A percentile compares a stretch with the other conserved stretches of the same genome.
Conservation (phyloP, 176 grass and related monocot genomes). For the Ensete ventricosum region DNA sequence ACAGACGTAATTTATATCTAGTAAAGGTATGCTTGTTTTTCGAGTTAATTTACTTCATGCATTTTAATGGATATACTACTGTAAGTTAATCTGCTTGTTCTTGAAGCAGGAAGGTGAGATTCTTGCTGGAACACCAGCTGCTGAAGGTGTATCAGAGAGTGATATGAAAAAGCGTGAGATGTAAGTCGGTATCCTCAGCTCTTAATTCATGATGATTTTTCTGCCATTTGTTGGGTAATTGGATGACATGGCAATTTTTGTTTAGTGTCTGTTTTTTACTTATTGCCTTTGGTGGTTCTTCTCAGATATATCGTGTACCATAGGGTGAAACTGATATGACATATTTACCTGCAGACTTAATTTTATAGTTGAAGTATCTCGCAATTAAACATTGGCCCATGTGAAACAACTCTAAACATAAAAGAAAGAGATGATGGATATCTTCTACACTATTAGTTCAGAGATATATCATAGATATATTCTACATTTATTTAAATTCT, state of each 20-base stretch:
- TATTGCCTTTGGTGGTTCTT: too few species aligned
- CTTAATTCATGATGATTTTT: background rate
- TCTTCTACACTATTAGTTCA: too few species aligned
- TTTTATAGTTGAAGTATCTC: too few species aligned
- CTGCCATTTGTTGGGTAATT: background rate
- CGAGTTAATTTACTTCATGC: background rate
- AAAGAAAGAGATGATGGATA: too few species aligned
- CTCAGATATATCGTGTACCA: too few species aligned
- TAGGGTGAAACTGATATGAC: too few species aligned
- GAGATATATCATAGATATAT: background rate
- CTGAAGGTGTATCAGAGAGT: conserved; percentile 73
- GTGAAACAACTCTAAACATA: too few species aligned
- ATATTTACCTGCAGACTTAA: too few species aligned
- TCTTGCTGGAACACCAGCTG: conserved; percentile 63
- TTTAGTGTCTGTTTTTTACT: too few species aligned
- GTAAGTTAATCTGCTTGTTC: conserved; percentile 15
- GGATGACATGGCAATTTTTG: background rate
- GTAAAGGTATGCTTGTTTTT: conserved; percentile 40
- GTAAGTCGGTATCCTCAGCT: conserved; percentile 30
- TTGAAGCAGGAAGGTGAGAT: conserved; percentile 77
- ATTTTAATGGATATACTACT: conserved; percentile 6
- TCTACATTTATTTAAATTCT: background rate
- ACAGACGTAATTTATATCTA: conserved; percentile 80
- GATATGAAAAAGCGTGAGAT: conserved; percentile 85
- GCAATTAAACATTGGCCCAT: too few species aligned